Base-by-base conservation (phyloP, 2,329 filamentous ascomycete genomes). In the Pleomassaria siparia region DNA sequence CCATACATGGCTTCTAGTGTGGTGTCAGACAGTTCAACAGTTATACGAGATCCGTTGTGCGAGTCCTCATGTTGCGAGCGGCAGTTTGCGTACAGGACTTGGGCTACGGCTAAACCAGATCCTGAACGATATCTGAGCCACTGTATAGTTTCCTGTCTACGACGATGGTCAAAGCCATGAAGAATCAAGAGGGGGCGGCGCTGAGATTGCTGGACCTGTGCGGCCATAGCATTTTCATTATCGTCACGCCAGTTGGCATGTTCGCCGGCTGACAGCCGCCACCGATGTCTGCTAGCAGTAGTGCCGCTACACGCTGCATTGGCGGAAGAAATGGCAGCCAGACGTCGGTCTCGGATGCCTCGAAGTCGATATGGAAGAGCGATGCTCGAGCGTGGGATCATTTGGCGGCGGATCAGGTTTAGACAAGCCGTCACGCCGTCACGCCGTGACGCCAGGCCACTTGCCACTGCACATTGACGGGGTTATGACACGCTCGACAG, bases 11-110 rank as follows among this genome's bases (percentile, higher is more conserved):
- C 32, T 33, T 49, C 41, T 56, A 50, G 53, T 56, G 58, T 61
- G 54, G 56, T 54, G 48, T 58, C 47, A 44, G 46, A 43, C 44
- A 44, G 47, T 63, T 62, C 54, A 62, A 59, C 58, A 61, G 60
- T 63, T 50, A 25, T 56, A 64, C 62, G 47, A 62, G 55, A 63
- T 62, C 54, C 46, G 51, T 55, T 62, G 62, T 66, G 55, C 60
- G 62, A 66, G 64, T 64, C 59, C 41, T 44, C 32, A 40, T 44
- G 50, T 54, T 43, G 49, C 49, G 51, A 47, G 51, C 51, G 45
- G 46, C 51, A 53, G 45, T 40, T 51, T 15, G 50, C 49, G 48
- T 54, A 46, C 39, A 47, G 40, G 46, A 40, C 47, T 47, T 37
- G 44, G 25, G 30, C 47, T 46, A 54, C 52, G 49, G 45, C 54